Evolutionary conservation across 768 basidiomycete species (phyloP), one percentile per base, ranked within the genome.

Genomic region (Xerocomellus dryophilus): DNA sequence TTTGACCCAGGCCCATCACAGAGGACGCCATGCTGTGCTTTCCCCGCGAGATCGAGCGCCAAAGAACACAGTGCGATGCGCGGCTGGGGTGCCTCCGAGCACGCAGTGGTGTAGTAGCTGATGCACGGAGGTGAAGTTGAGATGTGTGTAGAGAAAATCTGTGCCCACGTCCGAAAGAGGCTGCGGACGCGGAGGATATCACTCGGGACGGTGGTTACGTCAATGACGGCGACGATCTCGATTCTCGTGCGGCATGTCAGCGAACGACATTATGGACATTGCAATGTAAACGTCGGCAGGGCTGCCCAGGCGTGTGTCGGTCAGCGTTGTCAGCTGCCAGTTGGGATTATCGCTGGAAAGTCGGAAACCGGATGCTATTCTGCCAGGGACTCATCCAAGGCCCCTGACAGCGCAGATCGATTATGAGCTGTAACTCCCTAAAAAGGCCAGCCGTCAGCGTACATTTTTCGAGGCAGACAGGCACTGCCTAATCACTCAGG

Each of bases 11-110:
- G n/a, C n/a, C n/a, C n/a, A n/a, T n/a, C n/a, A n/a, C n/a, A 54
- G 31, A 74, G 66, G 20, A 69, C 56, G 9, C 63, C 59, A 15
- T 56, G 65, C 15, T 63, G 66, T 9, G 61, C 57, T 7, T 64
- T 72, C 8, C 73, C 72, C 3, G 68, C 53, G 21, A 73, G 55
- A 18, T 65, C 61, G 21, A 74, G 58, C 3, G 2, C 23, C 23
- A 25, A 25, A 5, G 23, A 25, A 25, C 23, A 23, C 4, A 71
- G 71, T 17, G 59, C 44, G 43, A 67, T 66, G 41, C 58, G 65
- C 6, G 49, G 54, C 2, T 32, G 36, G 11, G 42, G 51, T 50
- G 17, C 38, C 7, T 51, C 54, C 2, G 53, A 56, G 36, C 5
- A 43, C 47, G 44, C 63, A 68, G 44, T 54, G 58, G 23, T 3